phyloP scores from a whole-genome alignment of 805 yeast species.

The Sugiyamaella boreocaroliniensis region DNA sequence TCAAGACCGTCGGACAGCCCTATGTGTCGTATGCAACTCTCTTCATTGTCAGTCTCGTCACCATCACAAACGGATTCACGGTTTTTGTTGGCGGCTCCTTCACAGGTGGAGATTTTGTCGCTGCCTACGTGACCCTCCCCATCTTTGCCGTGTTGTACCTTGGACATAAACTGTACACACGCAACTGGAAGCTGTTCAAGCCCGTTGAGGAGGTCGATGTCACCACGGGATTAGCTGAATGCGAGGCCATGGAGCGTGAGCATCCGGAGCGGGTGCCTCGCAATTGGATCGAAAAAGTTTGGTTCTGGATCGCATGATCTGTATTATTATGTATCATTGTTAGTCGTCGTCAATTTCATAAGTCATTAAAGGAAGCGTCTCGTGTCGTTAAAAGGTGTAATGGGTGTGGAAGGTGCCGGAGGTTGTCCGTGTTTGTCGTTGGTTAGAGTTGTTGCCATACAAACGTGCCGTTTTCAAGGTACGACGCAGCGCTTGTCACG shows the following conservation, averaged over 20 bases:
- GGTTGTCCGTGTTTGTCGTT: too few relatives aligned
- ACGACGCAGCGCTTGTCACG: too few relatives aligned
- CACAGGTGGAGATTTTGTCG: conserved; percentile 53
- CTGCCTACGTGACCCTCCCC: conserved; percentile 66
- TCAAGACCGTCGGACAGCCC: conserved; percentile 50
- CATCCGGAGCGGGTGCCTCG: conserved; percentile 28
- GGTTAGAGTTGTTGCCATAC: too few relatives aligned
- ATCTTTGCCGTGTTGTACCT: conserved; percentile 46
- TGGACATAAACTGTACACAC: conserved; percentile 49
- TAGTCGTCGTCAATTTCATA: neutral
- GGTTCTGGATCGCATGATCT: conserved; percentile 44
- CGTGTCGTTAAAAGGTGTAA: too few relatives aligned
- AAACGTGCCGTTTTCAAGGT: too few relatives aligned
- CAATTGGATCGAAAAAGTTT: conserved; percentile 38
- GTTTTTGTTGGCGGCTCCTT: conserved; percentile 50
- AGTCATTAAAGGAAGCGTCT: too few relatives aligned
- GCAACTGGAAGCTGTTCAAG: conserved; percentile 39
- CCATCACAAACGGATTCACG: conserved; percentile 67
- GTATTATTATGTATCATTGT: neutral
- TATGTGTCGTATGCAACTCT: conserved; percentile 51
- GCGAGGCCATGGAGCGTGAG: conserved; percentile 49
- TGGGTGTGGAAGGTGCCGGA: too few relatives aligned
- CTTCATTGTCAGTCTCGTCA: conserved; percentile 43
- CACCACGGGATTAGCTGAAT: conserved; percentile 46
- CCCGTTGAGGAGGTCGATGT: conserved; percentile 57